phyloP scores from a whole-genome alignment of 495 filamentous ascomycete genomes.

The Podospora bellae-mahoneyi region DNA sequence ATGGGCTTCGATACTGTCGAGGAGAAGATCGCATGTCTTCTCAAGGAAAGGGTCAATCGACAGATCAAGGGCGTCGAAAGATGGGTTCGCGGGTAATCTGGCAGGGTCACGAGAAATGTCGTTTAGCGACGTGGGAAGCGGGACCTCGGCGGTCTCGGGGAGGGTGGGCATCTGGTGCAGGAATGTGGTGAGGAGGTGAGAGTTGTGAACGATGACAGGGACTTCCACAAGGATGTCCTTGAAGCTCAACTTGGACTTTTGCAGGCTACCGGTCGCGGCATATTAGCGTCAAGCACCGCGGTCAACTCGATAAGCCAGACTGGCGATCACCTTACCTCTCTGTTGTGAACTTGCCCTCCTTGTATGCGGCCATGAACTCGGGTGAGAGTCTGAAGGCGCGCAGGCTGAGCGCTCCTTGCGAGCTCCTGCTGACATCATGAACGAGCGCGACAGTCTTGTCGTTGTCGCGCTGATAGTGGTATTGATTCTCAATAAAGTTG shows the following conservation, averaged over 20 bases:
- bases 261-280: constrained; percentile 53
- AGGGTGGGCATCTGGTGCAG: constrained; percentile 74
- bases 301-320: neutral
- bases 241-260: constrained; percentile 89
- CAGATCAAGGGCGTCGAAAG: constrained; percentile 82
- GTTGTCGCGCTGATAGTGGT: constrained; percentile 93
- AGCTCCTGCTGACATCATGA: constrained; percentile 90
- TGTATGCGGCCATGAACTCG: constrained; percentile 86
- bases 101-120: constrained; percentile 59
- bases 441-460: constrained; percentile 91
- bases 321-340: constrained; percentile 63
- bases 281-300: neutral
- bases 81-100: constrained; percentile 70
- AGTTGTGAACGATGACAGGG: constrained; percentile 92
- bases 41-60: constrained; percentile 97
- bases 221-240: constrained; percentile 91
- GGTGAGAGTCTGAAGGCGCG: constrained; percentile 86
- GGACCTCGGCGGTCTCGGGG: constrained; percentile 56
- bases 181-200: constrained; percentile 91
- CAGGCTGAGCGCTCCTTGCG: constrained; percentile 84
- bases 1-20: constrained; percentile 95
- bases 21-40: constrained; percentile 92
- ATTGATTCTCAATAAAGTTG: constrained; percentile 97
- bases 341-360: constrained; percentile 94
- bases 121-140: constrained; percentile 71